A percentile compares a stretch with the other conserved stretches of the same genome.
phyloP scores from a whole-genome alignment of 768 basidiomycete genomes.

The Russula sp. region DNA sequence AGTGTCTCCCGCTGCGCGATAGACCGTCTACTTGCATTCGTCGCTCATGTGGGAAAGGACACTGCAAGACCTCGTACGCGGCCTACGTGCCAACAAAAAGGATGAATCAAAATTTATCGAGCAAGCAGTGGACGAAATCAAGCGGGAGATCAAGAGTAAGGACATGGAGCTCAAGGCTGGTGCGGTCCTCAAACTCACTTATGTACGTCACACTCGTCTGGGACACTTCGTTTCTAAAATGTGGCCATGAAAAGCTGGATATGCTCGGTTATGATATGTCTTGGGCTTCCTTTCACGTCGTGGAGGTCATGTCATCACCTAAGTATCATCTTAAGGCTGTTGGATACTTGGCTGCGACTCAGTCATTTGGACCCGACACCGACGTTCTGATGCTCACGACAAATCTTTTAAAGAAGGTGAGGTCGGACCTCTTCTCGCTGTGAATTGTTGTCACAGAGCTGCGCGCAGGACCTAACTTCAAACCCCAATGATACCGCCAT shows the following conservation, averaged over 20 bases:
- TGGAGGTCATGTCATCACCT: constrained; percentile 96
- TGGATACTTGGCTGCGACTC: constrained; percentile 89
- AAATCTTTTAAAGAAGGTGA: constrained; percentile 89
- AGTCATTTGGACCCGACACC: constrained; percentile 91
- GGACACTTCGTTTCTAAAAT: constrained; percentile 24
- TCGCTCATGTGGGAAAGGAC: constrained; percentile 90
- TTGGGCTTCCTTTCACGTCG: constrained; percentile 95
- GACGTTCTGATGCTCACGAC: constrained; percentile 98
- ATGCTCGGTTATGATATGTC: constrained; percentile 96
- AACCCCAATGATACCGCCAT: constrained; percentile 71
- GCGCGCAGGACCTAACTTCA: constrained; percentile 72
- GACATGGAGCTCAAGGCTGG: constrained; percentile 98
- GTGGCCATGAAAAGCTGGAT: constrained; percentile 64
- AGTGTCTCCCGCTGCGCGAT: background rate
- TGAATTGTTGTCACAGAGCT: constrained; percentile 28
- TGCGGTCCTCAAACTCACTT: constrained; percentile 93
- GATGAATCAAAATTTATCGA: constrained; percentile 91
- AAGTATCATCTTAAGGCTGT: constrained; percentile 91
- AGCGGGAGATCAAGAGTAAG: constrained; percentile 84
- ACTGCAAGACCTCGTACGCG: constrained; percentile 91
- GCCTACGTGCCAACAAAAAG: constrained; percentile 91
- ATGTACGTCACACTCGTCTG: constrained; percentile 57
- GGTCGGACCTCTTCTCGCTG: constrained; percentile 29
- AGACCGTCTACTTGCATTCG: constrained; percentile 26
- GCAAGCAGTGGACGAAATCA: constrained; percentile 91